Conservation (phyloP, 768 basidiomycete genomes). For the Mycena galericulata region DNA sequence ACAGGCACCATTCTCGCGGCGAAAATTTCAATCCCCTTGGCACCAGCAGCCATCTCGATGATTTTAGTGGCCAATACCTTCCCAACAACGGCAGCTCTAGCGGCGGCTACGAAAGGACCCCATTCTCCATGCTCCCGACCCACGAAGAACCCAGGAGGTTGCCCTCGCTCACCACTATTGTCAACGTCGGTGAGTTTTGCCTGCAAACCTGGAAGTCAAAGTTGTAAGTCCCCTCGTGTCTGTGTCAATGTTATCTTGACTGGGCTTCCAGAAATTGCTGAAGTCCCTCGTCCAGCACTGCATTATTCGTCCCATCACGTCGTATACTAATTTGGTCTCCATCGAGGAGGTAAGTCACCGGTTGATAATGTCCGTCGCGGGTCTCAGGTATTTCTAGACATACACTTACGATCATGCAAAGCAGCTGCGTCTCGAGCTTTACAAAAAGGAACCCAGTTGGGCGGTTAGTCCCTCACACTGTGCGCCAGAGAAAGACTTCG, state of each 20-base stretch:
- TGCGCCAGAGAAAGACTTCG: no score
- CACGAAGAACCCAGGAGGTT: background rate
- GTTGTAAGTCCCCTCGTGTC: background rate
- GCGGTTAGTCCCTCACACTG: no score
- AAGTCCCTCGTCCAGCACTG: conserved; percentile 1
- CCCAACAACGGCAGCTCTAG: background rate
- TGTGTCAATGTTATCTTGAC: background rate
- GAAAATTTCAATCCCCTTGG: background rate
- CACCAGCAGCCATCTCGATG: background rate
- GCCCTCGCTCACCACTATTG: background rate
- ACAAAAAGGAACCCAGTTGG: conserved; percentile 10
- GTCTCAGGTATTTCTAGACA: background rate
- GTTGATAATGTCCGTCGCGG: background rate
- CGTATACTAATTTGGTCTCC: background rate
- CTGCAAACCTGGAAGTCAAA: background rate
- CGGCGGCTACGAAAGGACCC: background rate
- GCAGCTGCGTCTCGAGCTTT: background rate
- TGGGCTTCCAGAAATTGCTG: background rate
- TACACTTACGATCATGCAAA: conserved; percentile 4
- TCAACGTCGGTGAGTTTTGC: background rate
- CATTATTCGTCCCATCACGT: conserved; percentile 15
- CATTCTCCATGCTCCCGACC: background rate
- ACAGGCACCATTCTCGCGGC: background rate
- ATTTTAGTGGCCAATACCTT: background rate
- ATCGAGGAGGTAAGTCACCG: background rate